Conservation (phyloP, 768 basidiomycete species). For the Tricholoma flavovirens region DNA sequence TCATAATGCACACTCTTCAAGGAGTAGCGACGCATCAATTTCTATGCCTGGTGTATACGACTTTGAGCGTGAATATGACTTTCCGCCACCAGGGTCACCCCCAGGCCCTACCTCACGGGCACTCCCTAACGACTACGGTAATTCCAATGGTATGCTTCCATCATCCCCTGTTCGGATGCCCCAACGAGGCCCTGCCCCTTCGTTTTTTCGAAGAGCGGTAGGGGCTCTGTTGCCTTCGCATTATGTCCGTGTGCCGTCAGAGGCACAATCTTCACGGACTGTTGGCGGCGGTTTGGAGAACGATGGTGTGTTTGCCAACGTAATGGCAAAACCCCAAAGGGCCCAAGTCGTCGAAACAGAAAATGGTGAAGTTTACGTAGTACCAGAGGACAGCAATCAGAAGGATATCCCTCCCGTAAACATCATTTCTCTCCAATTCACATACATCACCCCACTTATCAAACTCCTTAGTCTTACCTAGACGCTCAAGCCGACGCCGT, state of each 20-base stretch:
- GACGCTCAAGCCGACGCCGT: constrained; percentile 86
- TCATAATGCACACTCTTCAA: neutral
- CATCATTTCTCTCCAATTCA: constrained; percentile 8
- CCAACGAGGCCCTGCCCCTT: constrained; percentile 27
- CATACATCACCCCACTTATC: neutral
- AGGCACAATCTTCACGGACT: constrained; percentile 26
- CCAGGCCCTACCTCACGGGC: constrained; percentile 52
- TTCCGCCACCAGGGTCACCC: constrained; percentile 74
- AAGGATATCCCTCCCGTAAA: constrained; percentile 84
- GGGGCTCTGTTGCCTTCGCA: constrained; percentile 62
- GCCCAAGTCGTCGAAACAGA: constrained; percentile 40
- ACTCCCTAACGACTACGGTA: constrained; percentile 63
- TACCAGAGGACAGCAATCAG: constrained; percentile 70
- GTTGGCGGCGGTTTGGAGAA: constrained; percentile 74
- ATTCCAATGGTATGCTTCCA: constrained; percentile 65
- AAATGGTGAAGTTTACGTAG: constrained; percentile 53
- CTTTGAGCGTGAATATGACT: constrained; percentile 73
- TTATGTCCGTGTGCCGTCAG: constrained; percentile 48
- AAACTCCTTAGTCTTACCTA: constrained; percentile 62
- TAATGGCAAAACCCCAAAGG: constrained; percentile 78
- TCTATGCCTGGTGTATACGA: constrained; percentile 53
- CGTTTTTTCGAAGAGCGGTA: constrained; percentile 54
- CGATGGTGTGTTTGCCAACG: constrained; percentile 94
- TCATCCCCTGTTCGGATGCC: constrained; percentile 36
- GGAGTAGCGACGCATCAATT: constrained; percentile 11